These are phyloP conservation scores for Picea sitchensis DNA, from an alignment of 75 land plant species.

Conservation along the genomic window DNA sequence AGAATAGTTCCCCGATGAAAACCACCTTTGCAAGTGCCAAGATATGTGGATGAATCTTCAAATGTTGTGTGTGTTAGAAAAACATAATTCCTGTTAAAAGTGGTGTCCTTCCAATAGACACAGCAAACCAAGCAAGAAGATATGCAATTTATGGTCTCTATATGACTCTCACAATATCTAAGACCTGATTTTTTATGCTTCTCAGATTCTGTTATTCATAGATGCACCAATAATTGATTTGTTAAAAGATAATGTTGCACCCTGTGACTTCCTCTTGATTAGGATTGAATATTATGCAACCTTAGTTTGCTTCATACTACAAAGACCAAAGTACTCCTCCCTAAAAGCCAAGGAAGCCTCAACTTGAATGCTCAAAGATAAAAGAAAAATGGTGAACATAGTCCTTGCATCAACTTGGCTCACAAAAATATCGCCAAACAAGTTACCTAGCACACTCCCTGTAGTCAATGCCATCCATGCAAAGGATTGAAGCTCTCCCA, in stretches of 20 bases:
- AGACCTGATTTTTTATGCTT: slow-evolving; percentile 32
- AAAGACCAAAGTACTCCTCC: slow-evolving; percentile 50
- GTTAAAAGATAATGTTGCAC: too few species aligned
- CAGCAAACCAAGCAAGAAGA: slow-evolving; percentile 59
- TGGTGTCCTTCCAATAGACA: slow-evolving; percentile 65
- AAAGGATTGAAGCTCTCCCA: slow-evolving; percentile 78
- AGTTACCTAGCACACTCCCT: slow-evolving; percentile 71
- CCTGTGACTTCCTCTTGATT: too few species aligned
- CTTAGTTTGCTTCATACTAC: slow-evolving; percentile 14
- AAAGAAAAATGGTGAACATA: slow-evolving; percentile 52
- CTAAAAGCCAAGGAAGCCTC: slow-evolving; percentile 26
- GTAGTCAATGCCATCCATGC: slow-evolving; percentile 63
- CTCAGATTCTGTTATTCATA: too few species aligned
- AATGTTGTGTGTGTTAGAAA: slow-evolving; percentile 71
- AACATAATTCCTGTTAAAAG: slow-evolving; percentile 61
- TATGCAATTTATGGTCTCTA: slow-evolving; percentile 43
- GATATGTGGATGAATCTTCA: slow-evolving; percentile 48
- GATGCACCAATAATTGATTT: too few species aligned
- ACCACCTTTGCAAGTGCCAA: slow-evolving; percentile 73
- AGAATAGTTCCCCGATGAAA: neutral
- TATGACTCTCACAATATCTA: slow-evolving; percentile 35
- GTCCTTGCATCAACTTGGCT: slow-evolving; percentile 23
- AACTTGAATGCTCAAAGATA: slow-evolving; percentile 47
- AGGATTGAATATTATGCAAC: neutral
- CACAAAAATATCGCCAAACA: slow-evolving; percentile 54